Conservation (phyloP, 2,329 filamentous ascomycete species). For the Fusarium zealandicum region DNA sequence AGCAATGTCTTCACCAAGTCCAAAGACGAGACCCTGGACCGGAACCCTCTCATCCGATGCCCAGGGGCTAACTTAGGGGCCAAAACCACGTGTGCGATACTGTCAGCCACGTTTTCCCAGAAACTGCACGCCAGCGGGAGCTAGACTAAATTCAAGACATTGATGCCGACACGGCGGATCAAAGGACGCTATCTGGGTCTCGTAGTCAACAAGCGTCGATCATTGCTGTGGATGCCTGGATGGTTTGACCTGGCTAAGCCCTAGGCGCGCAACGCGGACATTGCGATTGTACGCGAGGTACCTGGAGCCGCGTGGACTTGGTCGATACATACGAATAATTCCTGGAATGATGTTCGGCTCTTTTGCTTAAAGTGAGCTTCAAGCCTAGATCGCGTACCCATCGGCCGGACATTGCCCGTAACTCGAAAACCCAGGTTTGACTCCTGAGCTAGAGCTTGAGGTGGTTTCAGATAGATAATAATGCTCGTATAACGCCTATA, state of each 20-base stretch:
- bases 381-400: no score
- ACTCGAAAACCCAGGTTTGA: no score
- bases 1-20: background rate
- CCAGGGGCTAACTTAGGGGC: background rate
- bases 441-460: no score
- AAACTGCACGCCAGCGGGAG: conserved; percentile 4
- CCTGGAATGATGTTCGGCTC: no score
- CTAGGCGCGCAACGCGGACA: conserved; percentile 3
- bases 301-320: conserved; percentile 4
- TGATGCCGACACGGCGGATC: background rate
- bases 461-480: no score
- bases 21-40: background rate
- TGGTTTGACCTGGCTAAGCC: background rate
- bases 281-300: conserved; percentile 3
- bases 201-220: conserved; percentile 2
- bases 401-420: no score
- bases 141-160: background rate
- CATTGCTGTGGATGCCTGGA: background rate
- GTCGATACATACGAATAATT: no score
- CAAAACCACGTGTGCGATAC: background rate
- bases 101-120: background rate
- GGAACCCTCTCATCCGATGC: conserved; percentile 2
- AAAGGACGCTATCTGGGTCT: background rate
- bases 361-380: no score
- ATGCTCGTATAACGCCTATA: no score